A percentile compares a stretch with the other conserved stretches of the same genome.
Evolutionary conservation across 805 yeast genomes (phyloP).

Genomic region (Cyberlindnera galapagoensis): DNA sequence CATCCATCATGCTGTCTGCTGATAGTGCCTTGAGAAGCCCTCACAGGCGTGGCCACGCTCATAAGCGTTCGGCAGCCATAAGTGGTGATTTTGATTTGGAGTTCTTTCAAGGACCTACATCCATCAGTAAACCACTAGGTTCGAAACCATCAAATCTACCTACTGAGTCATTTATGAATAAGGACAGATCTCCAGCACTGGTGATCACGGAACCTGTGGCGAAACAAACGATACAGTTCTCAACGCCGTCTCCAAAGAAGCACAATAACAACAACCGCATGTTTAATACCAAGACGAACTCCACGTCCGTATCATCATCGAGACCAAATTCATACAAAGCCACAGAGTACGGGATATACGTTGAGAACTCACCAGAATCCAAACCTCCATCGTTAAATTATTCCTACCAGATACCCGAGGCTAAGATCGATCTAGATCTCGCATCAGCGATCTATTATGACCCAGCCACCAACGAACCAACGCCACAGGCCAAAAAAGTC

Average conservation of each 20-base stretch:
- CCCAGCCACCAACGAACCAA: conserved; percentile 18
- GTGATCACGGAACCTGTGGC: conserved; percentile 12
- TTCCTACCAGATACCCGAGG: conserved; percentile 37
- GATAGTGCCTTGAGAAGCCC: no score
- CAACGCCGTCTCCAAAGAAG: conserved; percentile 21
- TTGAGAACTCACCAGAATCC: conserved; percentile 24
- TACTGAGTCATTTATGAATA: conserved; percentile 4
- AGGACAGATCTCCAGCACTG: conserved; percentile 7
- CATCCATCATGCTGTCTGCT: no score
- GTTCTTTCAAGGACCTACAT: conserved; percentile 18
- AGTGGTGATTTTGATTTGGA: conserved; percentile 71
- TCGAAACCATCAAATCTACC: conserved; percentile 8
- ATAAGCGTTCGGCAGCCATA: conserved; percentile 81
- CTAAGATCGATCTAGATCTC: conserved; percentile 50
- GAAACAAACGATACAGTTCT: conserved; percentile 4
- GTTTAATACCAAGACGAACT: conserved; percentile 13
- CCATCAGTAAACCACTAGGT: conserved; percentile 13
- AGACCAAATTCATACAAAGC: no score
- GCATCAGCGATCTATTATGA: conserved; percentile 35
- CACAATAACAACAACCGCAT: no score
- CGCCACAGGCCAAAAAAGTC: conserved; percentile 24
- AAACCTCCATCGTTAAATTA: conserved; percentile 11
- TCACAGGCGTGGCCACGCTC: conserved; percentile 57
- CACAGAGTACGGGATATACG: conserved; percentile 12
- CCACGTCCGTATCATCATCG: conserved; percentile 2